These are phyloP conservation scores for Lolium perenne DNA, from an alignment of 176 grass and related monocot species.

Conservation along the genomic window DNA sequence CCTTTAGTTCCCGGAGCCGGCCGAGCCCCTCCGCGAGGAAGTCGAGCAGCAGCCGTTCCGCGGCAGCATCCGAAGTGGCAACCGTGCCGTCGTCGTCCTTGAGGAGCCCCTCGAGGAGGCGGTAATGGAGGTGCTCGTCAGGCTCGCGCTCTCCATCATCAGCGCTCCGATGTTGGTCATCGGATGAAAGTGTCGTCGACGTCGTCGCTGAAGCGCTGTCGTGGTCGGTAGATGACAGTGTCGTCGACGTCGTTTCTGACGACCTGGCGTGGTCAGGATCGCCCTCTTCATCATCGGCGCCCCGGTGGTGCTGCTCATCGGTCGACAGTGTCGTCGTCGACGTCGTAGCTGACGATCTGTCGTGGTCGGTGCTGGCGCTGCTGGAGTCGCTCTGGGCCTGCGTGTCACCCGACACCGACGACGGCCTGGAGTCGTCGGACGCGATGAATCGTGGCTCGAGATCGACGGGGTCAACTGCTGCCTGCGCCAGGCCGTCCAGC, in stretches of 20 bases:
- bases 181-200: not conserved
- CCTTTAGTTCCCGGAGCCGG: not conserved
- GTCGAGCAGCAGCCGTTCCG: conserved; percentile 66
- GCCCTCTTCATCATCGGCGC: not conserved
- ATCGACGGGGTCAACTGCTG: conserved; percentile 35
- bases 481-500: conserved; percentile 50
- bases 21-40: conserved; percentile 60
- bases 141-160: not conserved
- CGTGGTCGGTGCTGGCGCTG: not conserved
- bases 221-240: not conserved
- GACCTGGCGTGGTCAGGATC: not conserved
- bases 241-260: no score
- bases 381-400: not conserved
- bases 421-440: not conserved
- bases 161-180: not conserved
- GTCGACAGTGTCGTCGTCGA: not conserved
- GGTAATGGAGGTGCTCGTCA: not conserved
- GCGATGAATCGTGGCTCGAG: conserved; percentile 54
- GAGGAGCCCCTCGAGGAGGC: conserved; percentile 48
- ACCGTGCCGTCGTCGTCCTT: not conserved
- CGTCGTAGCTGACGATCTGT: no score
- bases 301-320: not conserved
- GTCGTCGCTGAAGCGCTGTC: no score
- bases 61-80: not conserved
- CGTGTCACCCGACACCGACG: not conserved